Conservation (phyloP, 768 basidiomycete species). For the Mycena chlorophos region DNA sequence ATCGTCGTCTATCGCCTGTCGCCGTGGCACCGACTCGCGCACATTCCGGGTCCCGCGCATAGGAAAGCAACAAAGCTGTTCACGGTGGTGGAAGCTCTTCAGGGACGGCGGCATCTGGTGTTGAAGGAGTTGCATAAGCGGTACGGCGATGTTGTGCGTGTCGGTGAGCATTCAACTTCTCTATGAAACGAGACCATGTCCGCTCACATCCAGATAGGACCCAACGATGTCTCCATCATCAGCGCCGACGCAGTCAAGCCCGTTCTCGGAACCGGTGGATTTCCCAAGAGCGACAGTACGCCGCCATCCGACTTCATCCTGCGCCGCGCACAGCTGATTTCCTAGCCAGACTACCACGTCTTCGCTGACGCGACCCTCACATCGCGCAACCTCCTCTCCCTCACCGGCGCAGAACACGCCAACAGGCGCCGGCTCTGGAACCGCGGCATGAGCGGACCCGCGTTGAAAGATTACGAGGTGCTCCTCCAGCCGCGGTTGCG, state of each 20-base stretch:
- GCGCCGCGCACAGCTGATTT: background rate
- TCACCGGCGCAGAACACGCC: constrained; percentile 31
- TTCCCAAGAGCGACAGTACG: background rate
- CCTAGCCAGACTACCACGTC: constrained; percentile 6
- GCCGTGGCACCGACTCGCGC: constrained; percentile 53
- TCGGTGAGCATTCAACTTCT: constrained; percentile 40
- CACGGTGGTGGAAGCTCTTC: constrained; percentile 32
- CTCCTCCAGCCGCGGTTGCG: constrained; percentile 14
- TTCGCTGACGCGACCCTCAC: background rate
- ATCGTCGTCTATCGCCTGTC: constrained; percentile 48
- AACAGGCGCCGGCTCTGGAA: constrained; percentile 49
- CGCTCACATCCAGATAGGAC: background rate
- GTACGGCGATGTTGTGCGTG: constrained; percentile 60
- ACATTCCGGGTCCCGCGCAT: constrained; percentile 49
- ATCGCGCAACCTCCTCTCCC: constrained; percentile 4
- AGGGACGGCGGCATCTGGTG: constrained; percentile 46
- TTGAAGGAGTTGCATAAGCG: constrained; percentile 46
- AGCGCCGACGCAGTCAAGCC: background rate
- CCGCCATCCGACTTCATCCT: background rate
- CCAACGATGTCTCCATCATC: background rate
- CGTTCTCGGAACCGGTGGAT: background rate
- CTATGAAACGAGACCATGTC: background rate
- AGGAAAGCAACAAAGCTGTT: constrained; percentile 43
- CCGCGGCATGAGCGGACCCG: constrained; percentile 44
- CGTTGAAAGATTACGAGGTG: constrained; percentile 48